A percentile compares a stretch with the other conserved stretches of the same genome.
phyloP scores from a whole-genome alignment of 441 rosid genomes.

The Pelargonium myrrhifolium region DNA sequence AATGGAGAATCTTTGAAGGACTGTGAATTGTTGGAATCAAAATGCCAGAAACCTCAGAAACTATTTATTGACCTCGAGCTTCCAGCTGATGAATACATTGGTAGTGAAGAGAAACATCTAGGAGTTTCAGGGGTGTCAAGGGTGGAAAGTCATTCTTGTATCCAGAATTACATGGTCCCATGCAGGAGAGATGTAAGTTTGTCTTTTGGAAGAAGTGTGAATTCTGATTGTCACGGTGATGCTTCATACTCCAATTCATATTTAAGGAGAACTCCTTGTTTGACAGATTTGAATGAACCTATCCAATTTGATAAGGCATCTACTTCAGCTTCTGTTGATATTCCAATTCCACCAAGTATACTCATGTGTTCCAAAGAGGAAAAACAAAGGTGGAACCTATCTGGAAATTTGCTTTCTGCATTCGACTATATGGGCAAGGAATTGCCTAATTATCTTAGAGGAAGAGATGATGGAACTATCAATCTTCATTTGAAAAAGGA shows the following conservation, averaged over 20 bases:
- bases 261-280: constrained; percentile 37
- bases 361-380: neutral
- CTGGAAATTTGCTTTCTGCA: neutral
- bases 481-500: neutral
- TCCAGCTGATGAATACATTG: constrained; percentile 81
- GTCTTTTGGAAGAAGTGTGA: constrained; percentile 28
- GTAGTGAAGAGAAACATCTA: constrained; percentile 53
- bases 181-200: constrained; percentile 30
- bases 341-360: constrained; percentile 4
- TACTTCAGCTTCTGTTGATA: constrained; percentile 40
- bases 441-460: neutral
- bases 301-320: constrained; percentile 45
- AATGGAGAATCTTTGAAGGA: constrained; percentile 44
- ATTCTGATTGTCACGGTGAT: constrained; percentile 37
- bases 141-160: constrained; percentile 36
- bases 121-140: constrained; percentile 39
- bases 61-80: constrained; percentile 88
- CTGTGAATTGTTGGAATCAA: constrained; percentile 46
- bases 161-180: constrained; percentile 30
- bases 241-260: constrained; percentile 32
- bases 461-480: neutral
- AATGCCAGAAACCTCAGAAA: constrained; percentile 62
- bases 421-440: neutral
- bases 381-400: neutral
- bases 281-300: constrained; percentile 91